Conservation (phyloP, 2,329 filamentous ascomycete genomes). For the Sphaerulina vaccinii region DNA sequence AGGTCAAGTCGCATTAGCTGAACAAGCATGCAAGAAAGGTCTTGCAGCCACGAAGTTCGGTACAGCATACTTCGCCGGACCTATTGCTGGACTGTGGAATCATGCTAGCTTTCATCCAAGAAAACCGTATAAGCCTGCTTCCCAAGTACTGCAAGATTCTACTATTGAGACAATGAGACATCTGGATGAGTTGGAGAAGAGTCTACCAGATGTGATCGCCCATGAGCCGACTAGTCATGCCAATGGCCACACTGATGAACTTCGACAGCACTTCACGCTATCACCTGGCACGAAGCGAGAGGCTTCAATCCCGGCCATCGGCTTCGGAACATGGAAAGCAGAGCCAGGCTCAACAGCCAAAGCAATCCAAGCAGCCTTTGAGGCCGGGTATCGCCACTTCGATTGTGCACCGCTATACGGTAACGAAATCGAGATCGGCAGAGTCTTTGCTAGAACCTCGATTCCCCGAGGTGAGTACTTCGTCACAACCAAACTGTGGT, state of each 20-base stretch:
- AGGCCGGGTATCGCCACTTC: slow-evolving; percentile 23
- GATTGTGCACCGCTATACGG: slow-evolving; percentile 39
- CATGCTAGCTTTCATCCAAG: slow-evolving; percentile 15
- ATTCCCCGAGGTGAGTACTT: slow-evolving; percentile 31
- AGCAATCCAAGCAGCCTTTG: slow-evolving; percentile 25
- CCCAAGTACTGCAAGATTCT: slow-evolving; percentile 36
- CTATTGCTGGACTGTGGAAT: slow-evolving; percentile 21
- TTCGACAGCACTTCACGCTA: slow-evolving; percentile 37
- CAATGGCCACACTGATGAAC: slow-evolving; percentile 9
- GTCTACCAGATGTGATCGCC: slow-evolving; percentile 13
- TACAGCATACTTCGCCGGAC: slow-evolving; percentile 44
- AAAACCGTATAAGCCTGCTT: slow-evolving; percentile 21
- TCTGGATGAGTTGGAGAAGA: slow-evolving; percentile 16
- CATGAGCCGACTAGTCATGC: neutral
- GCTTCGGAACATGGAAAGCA: slow-evolving; percentile 42
- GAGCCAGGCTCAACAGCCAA: slow-evolving; percentile 34
- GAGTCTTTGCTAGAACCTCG: slow-evolving; percentile 25
- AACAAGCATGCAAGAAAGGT: slow-evolving; percentile 65
- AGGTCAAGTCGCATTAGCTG: slow-evolving; percentile 61
- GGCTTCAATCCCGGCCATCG: slow-evolving; percentile 39
- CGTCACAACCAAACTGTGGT: slow-evolving; percentile 60
- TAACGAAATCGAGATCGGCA: slow-evolving; percentile 31
- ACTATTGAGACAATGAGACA: slow-evolving; percentile 27
- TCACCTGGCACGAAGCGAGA: slow-evolving; percentile 36
- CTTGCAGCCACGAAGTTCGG: slow-evolving; percentile 68